Base-by-base conservation (phyloP, 129 eudicot genomes). In the Gnaphalium uliginosum region DNA sequence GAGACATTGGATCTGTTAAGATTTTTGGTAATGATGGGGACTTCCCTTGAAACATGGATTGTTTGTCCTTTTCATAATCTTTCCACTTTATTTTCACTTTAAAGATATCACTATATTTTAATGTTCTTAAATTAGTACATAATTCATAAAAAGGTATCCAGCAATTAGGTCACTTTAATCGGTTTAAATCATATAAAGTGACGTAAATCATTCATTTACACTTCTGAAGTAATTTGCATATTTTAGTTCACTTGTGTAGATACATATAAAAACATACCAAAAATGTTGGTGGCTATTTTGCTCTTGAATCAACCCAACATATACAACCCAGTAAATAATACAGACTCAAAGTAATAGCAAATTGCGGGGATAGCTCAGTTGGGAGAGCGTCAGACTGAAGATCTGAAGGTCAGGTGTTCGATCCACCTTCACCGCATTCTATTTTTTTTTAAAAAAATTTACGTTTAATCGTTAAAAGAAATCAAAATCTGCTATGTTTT, bases 301-400 rank as follows among this genome's bases (percentile, higher is more conserved):
- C 41, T 13, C 53, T 46, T 46, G 3, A 46, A 46, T 46, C 51
- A 43, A 13, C 18, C 51, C 18, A 29, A 29, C n/a, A n/a, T n/a
- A n/a, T 29, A 29, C 32, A 29, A 29, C 4, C 32, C 32, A n/a
- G n/a, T n/a, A n/a, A n/a, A n/a, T n/a, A n/a, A n/a, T n/a, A n/a
- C n/a, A n/a, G n/a, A n/a, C n/a, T n/a, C n/a, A n/a, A n/a, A n/a
- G n/a, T n/a, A 10, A 39, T 39, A 8, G 0, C 0, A 46, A 13
- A 4, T 13, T 14, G 96, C 96, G 92, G 96, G 96, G 97, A 93
- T 90, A 90, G 97, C 96, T 90, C 97, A 90, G 98, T 90, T 93
- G 96, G 98, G 96, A 90, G 98, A 88, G 98, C 96, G 96, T 81
- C 90, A 83, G 96, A 87, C 92, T 86, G 89, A 87, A 89, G 93